A percentile compares a stretch with the other conserved stretches of the same genome.
Evolutionary conservation across 2,329 filamentous ascomycete species (phyloP).

Genomic region (Ciborinia camelliae): DNA sequence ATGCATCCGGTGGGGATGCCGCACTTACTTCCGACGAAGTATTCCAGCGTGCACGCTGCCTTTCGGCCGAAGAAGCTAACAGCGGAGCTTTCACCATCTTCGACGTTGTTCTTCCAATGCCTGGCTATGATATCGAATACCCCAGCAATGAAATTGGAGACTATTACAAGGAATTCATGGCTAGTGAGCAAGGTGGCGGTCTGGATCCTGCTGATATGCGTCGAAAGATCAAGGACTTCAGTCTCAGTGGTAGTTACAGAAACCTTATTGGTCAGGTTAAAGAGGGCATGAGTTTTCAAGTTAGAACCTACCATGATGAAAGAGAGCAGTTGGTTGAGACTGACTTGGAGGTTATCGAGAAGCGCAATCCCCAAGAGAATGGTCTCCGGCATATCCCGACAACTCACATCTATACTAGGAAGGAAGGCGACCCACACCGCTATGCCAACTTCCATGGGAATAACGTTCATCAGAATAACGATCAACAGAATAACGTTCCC

Average conservation of each 20-base stretch:
- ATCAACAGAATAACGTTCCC: not conserved
- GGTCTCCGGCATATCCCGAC: not conserved
- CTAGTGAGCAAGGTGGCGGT: slow-evolving; percentile 67
- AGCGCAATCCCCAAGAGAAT: slow-evolving; percentile 13
- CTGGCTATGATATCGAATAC: slow-evolving; percentile 86
- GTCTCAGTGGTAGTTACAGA: slow-evolving; percentile 82
- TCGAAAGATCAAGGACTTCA: slow-evolving; percentile 79
- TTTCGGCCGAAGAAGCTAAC: slow-evolving; percentile 74
- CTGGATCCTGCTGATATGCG: slow-evolving; percentile 87
- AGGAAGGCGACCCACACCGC: slow-evolving; percentile 2
- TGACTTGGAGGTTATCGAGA: slow-evolving; percentile 60
- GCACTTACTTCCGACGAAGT: slow-evolving; percentile 51
- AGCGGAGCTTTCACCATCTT: slow-evolving; percentile 77
- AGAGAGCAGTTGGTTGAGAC: slow-evolving; percentile 86
- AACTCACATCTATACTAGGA: slow-evolving; percentile 1
- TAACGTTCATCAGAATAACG: not conserved
- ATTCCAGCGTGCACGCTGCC: slow-evolving; percentile 66
- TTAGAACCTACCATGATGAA: slow-evolving; percentile 66
- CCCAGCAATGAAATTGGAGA: slow-evolving; percentile 78
- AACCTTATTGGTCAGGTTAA: slow-evolving; percentile 73
- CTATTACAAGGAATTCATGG: slow-evolving; percentile 87
- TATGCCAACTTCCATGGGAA: not conserved
- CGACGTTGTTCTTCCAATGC: slow-evolving; percentile 87
- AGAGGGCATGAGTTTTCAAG: slow-evolving; percentile 59
- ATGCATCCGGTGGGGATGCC: slow-evolving; percentile 55